phyloP scores from a whole-genome alignment of 805 yeast species.

The Kazachstania martiniae region DNA sequence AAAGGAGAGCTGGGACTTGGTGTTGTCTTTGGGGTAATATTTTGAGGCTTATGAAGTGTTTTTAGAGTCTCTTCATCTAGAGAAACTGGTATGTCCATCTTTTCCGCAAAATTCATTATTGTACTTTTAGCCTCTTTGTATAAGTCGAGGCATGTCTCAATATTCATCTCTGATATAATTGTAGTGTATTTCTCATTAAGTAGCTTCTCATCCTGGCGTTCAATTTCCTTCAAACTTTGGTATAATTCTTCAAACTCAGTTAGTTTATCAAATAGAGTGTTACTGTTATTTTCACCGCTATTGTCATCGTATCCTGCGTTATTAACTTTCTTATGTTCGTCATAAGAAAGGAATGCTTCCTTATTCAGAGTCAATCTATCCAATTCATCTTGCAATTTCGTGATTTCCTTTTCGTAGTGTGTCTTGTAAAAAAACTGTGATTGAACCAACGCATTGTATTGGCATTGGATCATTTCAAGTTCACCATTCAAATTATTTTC shows the following conservation, averaged over 20 bases:
- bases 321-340: too few relatives aligned
- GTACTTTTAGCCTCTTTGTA: slow-evolving; percentile 8
- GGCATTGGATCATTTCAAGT: slow-evolving; percentile 10
- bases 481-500: slow-evolving; percentile 10
- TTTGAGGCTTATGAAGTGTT: too few relatives aligned
- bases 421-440: slow-evolving; percentile 14
- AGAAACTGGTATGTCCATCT: too few relatives aligned
- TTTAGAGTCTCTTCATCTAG: too few relatives aligned
- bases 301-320: too few relatives aligned
- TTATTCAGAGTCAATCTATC: slow-evolving; percentile 1
- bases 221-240: slow-evolving; percentile 1
- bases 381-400: slow-evolving; percentile 3
- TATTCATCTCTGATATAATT: slow-evolving; percentile 1
- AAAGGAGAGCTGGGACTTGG: too few relatives aligned
- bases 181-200: background rate
- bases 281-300: too few relatives aligned
- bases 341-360: too few relatives aligned
- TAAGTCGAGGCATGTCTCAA: slow-evolving; percentile 10
- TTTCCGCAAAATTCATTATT: background rate
- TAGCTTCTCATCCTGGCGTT: background rate
- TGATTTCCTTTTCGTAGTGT: slow-evolving; percentile 11
- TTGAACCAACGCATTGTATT: slow-evolving; percentile 17
- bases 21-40: too few relatives aligned
- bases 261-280: too few relatives aligned
- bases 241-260: slow-evolving; percentile 1